Percentiles rank a stretch among this genome's conserved stretches.
phyloP scores from a whole-genome alignment of 306 rosid genomes.

The Lathyrus tuberosus region DNA sequence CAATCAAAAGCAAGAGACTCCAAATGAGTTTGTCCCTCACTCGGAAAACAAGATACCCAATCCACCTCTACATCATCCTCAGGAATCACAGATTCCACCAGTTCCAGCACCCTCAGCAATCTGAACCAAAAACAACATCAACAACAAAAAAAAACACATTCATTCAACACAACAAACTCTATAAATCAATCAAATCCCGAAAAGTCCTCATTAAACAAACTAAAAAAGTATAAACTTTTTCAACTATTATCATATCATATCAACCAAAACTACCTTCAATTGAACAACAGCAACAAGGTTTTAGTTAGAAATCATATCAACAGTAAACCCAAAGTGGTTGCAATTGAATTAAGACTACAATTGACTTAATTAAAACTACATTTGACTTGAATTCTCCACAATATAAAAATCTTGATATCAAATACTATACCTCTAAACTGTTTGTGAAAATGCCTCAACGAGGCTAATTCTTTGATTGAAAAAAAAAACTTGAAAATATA shows the following conservation, averaged over 20 bases:
- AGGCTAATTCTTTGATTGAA: no score
- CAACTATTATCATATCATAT: not conserved
- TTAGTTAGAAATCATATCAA: not conserved
- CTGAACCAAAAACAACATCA: slow-evolving; percentile 49
- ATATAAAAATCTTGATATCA: not conserved
- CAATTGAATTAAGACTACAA: not conserved
- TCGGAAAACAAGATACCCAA: slow-evolving; percentile 76
- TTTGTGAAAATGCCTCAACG: no score
- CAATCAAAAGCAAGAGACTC: slow-evolving; percentile 82
- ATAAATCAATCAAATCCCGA: not conserved
- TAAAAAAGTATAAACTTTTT: not conserved
- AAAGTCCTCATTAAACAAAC: not conserved
- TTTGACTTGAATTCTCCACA: not conserved
- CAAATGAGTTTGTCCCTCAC: slow-evolving; percentile 56
- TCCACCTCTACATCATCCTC: slow-evolving; percentile 75
- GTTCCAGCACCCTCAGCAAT: slow-evolving; percentile 76
- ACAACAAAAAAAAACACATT: not conserved
- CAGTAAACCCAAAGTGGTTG: not conserved
- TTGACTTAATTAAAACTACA: not conserved
- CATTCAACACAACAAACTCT: slow-evolving; percentile 22
- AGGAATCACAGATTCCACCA: slow-evolving; percentile 67
- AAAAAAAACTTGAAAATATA: no score
- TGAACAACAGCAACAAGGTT: not conserved
- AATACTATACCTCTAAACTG: not conserved
- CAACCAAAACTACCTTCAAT: not conserved